Percentiles rank a stretch among this genome's conserved stretches.
These are phyloP conservation scores for Capsella bursapastoris DNA, from an alignment of 345 rosid species.

Conservation along the genomic window DNA sequence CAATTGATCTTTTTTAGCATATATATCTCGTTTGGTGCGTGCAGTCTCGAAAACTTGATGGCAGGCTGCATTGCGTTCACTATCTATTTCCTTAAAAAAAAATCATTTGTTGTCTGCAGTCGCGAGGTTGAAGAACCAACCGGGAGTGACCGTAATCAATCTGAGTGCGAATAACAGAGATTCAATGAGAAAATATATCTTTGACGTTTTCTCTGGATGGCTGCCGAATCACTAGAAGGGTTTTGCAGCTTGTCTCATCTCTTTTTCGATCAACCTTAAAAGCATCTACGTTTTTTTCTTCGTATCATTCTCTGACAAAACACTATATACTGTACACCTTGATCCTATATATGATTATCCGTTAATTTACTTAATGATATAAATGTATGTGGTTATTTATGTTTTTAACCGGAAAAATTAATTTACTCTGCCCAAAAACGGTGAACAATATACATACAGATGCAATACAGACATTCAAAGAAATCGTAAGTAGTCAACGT, in stretches of 20 bases:
- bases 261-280: neutral
- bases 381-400: no score
- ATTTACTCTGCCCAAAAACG: no score
- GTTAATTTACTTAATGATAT: no score
- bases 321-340: no score
- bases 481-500: no score
- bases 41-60: neutral
- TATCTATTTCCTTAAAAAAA: neutral
- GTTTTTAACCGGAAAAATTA: no score
- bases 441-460: no score
- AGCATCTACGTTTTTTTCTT: neutral
- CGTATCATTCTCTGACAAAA: neutral
- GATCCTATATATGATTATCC: no score
- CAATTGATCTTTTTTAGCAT: no score
- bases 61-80: neutral
- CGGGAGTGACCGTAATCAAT: conserved; percentile 57
- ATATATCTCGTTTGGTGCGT: no score
- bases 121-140: conserved; percentile 64
- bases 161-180: conserved; percentile 60
- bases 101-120: conserved; percentile 46
- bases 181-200: conserved; percentile 51
- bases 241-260: neutral
- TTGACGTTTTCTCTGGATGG: conserved; percentile 45
- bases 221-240: conserved; percentile 41
- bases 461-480: no score